Evolutionary conservation across 2,329 filamentous ascomycete genomes (phyloP).

Genomic region (Colletotrichum coccodes): DNA sequence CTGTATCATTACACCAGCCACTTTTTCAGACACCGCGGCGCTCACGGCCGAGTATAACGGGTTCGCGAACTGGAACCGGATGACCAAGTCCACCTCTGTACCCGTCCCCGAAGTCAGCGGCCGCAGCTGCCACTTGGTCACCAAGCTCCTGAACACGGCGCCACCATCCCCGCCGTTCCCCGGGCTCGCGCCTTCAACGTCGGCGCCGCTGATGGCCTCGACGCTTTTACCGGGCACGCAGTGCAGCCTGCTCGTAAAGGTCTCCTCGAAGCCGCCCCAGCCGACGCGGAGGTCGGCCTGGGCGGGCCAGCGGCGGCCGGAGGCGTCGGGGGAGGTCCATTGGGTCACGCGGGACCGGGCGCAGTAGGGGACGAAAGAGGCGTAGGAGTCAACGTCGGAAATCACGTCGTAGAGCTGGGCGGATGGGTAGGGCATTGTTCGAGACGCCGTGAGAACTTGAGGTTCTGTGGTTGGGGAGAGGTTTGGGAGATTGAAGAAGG

Average conservation of each 20-base stretch:
- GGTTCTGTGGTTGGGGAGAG: slow-evolving; percentile 39
- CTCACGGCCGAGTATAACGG: slow-evolving; percentile 89
- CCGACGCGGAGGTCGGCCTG: slow-evolving; percentile 85
- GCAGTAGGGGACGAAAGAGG: slow-evolving; percentile 92
- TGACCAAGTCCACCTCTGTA: slow-evolving; percentile 79
- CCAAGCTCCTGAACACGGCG: slow-evolving; percentile 72
- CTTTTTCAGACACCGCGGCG: slow-evolving; percentile 81
- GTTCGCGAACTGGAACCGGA: slow-evolving; percentile 88
- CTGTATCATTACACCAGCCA: slow-evolving; percentile 89
- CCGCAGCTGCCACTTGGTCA: slow-evolving; percentile 75
- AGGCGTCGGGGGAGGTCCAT: slow-evolving; percentile 68
- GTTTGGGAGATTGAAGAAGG: slow-evolving; percentile 37
- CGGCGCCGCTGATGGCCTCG: slow-evolving; percentile 78
- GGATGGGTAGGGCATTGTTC: slow-evolving; percentile 80
- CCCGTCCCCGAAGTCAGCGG: slow-evolving; percentile 49
- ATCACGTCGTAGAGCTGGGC: slow-evolving; percentile 83
- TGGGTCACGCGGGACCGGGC: slow-evolving; percentile 79
- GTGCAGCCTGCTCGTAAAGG: slow-evolving; percentile 81
- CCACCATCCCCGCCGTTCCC: slow-evolving; percentile 39
- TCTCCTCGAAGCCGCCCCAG: slow-evolving; percentile 85
- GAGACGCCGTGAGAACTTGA: slow-evolving; percentile 77
- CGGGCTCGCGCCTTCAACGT: slow-evolving; percentile 47
- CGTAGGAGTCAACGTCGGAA: slow-evolving; percentile 87
- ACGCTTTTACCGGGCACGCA: slow-evolving; percentile 80
- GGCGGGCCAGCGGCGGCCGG: slow-evolving; percentile 70